phyloP scores from a whole-genome alignment of 768 basidiomycete species.

The Cubamyces lactineus region DNA sequence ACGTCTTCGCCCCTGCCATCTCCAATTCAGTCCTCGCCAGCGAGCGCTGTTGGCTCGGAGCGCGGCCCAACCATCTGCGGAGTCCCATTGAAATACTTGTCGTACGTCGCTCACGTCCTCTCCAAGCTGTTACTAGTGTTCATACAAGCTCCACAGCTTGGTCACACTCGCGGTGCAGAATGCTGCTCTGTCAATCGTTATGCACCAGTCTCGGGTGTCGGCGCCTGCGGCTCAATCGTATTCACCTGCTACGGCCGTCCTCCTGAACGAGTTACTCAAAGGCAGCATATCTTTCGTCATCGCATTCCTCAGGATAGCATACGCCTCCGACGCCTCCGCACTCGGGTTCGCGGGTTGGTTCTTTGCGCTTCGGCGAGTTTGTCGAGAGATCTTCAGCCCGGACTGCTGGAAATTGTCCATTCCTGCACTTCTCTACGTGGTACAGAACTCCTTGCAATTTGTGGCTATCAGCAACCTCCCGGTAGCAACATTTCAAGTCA shows the following conservation, averaged over 20 bases:
- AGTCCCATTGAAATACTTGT: slow-evolving; percentile 78
- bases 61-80: slow-evolving; percentile 61
- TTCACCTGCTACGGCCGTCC: slow-evolving; percentile 92
- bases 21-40: slow-evolving; percentile 19
- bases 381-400: slow-evolving; percentile 76
- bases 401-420: slow-evolving; percentile 99
- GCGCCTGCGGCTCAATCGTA: slow-evolving; percentile 79
- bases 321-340: slow-evolving; percentile 33
- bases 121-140: slow-evolving; percentile 15
- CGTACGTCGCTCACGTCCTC: slow-evolving; percentile 49
- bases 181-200: slow-evolving; percentile 92
- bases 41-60: slow-evolving; percentile 24
- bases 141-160: slow-evolving; percentile 47
- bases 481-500: slow-evolving; percentile 96
- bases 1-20: slow-evolving; percentile 25
- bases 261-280: slow-evolving; percentile 94
- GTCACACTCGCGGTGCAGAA: slow-evolving; percentile 94
- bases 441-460: slow-evolving; percentile 96
- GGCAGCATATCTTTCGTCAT: slow-evolving; percentile 89
- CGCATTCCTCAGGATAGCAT: slow-evolving; percentile 61
- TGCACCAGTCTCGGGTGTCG: slow-evolving; percentile 97
- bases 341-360: slow-evolving; percentile 40
- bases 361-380: slow-evolving; percentile 55
- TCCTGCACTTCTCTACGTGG: slow-evolving; percentile 93
- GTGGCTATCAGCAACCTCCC: slow-evolving; percentile 92